These are phyloP conservation scores for Cladophialophora exuberans DNA, from an alignment of 2,329 filamentous ascomycete species.

Conservation along the genomic window DNA sequence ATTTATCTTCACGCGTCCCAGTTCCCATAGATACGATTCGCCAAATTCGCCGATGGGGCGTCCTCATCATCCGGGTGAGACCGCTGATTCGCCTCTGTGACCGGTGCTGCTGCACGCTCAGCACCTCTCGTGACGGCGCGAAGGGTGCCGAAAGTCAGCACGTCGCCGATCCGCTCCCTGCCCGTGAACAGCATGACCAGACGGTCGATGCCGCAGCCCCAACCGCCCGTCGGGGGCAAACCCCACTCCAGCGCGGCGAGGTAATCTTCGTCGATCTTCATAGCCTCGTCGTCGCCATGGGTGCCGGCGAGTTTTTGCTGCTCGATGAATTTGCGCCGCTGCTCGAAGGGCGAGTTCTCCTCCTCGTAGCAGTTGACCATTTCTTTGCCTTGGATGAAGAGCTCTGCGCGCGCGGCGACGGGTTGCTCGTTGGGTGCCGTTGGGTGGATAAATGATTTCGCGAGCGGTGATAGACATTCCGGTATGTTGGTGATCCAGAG, in stretches of 20 bases:
- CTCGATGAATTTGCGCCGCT: conserved; percentile 77
- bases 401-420: conserved; percentile 80
- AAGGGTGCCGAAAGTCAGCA: conserved; percentile 85
- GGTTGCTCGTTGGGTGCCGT: conserved; percentile 63
- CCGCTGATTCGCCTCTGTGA: conserved; percentile 6
- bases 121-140: conserved; percentile 50
- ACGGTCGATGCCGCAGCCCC: conserved; percentile 91
- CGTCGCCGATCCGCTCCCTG: conserved; percentile 77
- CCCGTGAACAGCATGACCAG: conserved; percentile 90
- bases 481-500: conserved; percentile 91
- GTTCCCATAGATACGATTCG: no score
- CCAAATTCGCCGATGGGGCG: no score
- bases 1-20: no score
- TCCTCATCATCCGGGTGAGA: no score
- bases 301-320: conserved; percentile 49
- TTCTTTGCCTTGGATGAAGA: conserved; percentile 80
- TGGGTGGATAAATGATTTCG: conserved; percentile 80
- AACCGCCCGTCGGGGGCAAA: conserved; percentile 92
- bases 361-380: conserved; percentile 98
- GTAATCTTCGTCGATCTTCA: conserved; percentile 75
- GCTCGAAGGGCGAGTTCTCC: conserved; percentile 88
- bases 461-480: conserved; percentile 84
- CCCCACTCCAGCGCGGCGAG: conserved; percentile 83
- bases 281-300: conserved; percentile 48
- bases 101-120: no score